These are phyloP conservation scores for Phialophora tarda DNA, from an alignment of 2,329 filamentous ascomycete species.

Conservation along the genomic window DNA sequence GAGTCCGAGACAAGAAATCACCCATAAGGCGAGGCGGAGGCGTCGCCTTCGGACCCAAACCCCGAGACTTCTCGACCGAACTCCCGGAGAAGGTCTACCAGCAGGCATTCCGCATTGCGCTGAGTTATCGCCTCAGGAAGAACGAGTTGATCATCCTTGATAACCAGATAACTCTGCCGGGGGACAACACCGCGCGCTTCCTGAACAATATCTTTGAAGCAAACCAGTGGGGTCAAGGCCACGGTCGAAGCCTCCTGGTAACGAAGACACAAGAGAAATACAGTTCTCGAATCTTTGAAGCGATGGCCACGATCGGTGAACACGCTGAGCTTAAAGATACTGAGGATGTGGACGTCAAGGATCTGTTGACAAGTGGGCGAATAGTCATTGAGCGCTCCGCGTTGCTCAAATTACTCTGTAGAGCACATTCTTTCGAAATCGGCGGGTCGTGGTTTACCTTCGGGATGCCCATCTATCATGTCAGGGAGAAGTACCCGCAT, in stretches of 20 bases:
- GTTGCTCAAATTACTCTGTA: constrained; percentile 59
- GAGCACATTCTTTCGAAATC: not conserved
- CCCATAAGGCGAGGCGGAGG: constrained; percentile 85
- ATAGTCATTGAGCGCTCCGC: constrained; percentile 85
- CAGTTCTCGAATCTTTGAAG: constrained; percentile 58
- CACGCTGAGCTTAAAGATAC: constrained; percentile 73
- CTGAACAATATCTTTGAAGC: constrained; percentile 70
- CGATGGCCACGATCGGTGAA: constrained; percentile 67
- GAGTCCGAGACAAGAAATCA: constrained; percentile 78
- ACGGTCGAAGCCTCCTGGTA: constrained; percentile 77
- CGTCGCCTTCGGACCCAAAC: constrained; percentile 86
- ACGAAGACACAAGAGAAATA: constrained; percentile 53
- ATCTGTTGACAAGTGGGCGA: constrained; percentile 81
- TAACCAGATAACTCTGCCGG: constrained; percentile 72
- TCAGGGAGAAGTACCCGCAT: not conserved
- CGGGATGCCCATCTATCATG: not conserved
- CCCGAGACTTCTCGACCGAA: constrained; percentile 84
- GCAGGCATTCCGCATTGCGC: constrained; percentile 89
- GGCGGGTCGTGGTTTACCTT: constrained; percentile 11
- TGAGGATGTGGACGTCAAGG: constrained; percentile 92
- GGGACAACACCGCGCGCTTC: constrained; percentile 59
- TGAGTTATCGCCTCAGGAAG: constrained; percentile 86
- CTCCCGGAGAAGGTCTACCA: constrained; percentile 92
- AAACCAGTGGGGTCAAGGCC: constrained; percentile 70
- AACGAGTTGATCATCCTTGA: constrained; percentile 88